Evolutionary conservation across 306 rosid genomes (phyloP), one percentile per base, ranked within the genome.

Genomic region (Alnus glutinosa): DNA sequence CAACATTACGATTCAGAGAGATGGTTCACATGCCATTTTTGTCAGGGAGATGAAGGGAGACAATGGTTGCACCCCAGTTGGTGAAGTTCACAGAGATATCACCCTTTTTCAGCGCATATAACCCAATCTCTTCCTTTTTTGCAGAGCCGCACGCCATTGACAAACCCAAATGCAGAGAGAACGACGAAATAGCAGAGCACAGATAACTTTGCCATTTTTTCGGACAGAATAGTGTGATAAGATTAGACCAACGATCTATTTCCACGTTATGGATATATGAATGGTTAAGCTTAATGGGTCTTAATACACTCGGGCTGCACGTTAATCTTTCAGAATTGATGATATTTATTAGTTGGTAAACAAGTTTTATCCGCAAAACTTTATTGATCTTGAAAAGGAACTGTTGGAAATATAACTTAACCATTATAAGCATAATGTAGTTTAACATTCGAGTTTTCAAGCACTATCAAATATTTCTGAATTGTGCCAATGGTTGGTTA

Each of bases 1-100:
- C 28, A 23, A 23, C 28, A 63, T 2, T 13, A 5, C 0, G 12
- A 23, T 5, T 14, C 28, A 59, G 9, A 59, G 64, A 75, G 63
- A 57, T 8, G 30, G 11, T 57, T 57, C 63, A 57, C 58, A 89
- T 91, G 70, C 85, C 93, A 55, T 88, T 23, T 74, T 66, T 83
- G 77, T 90, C 92, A 42, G 94, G 94, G 14, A 88, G 71, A 30
- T 74, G 6, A 5, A 88, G 76, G 14, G 91, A 88, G 49, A 84
- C 66, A 55, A 88, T 81, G 37, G 90, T 28, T 23, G 94, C 94
- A 42, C 94, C 94, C 92, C 88, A 88, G 78, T 90, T 90, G 71
- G 92, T 55, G 83, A 90, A 74, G 51, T 88, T 90, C 62, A 86
- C 58, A 1, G 87, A 82, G 30, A 86, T 12, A 37, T 81, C 75